phyloP scores from a whole-genome alignment of 768 basidiomycete genomes.

The Postia placenta region DNA sequence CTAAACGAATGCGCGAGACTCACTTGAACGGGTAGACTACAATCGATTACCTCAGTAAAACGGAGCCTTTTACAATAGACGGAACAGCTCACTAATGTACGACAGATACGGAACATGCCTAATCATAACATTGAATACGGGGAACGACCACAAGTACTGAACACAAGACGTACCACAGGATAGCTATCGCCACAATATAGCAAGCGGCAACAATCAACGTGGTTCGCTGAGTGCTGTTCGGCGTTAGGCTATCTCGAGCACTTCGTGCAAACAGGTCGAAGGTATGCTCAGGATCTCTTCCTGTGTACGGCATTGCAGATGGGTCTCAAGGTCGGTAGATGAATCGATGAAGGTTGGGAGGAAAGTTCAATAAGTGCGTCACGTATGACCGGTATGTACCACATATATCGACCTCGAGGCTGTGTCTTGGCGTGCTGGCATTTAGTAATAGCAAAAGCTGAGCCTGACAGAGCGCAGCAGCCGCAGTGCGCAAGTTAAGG shows the following conservation, averaged over 20 bases:
- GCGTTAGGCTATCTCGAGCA: slow-evolving; percentile 36
- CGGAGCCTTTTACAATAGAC: neutral
- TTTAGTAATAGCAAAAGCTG: too few relatives aligned
- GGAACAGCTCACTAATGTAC: slow-evolving; percentile 54
- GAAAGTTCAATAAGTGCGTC: too few relatives aligned
- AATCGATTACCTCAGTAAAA: neutral
- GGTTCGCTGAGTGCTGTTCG: slow-evolving; percentile 64
- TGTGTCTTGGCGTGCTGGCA: too few relatives aligned
- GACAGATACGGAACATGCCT: slow-evolving; percentile 79
- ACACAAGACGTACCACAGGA: slow-evolving; percentile 57
- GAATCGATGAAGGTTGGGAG: too few relatives aligned
- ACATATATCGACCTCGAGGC: too few relatives aligned
- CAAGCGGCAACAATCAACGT: slow-evolving; percentile 78
- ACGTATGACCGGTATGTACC: too few relatives aligned
- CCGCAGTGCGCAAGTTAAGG: too few relatives aligned
- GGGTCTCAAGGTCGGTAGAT: too few relatives aligned
- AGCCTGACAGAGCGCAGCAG: too few relatives aligned
- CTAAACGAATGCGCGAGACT: slow-evolving; percentile 21
- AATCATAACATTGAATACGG: neutral
- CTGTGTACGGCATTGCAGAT: slow-evolving; percentile 15
- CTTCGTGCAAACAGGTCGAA: slow-evolving; percentile 24
- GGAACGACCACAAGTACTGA: neutral
- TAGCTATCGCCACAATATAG: slow-evolving; percentile 70
- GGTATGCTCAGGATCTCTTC: slow-evolving; percentile 11
- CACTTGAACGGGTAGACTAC: slow-evolving; percentile 91